These are phyloP conservation scores for Chionographis japonica DNA, from an alignment of 106 monocot species.

Conservation along the genomic window DNA sequence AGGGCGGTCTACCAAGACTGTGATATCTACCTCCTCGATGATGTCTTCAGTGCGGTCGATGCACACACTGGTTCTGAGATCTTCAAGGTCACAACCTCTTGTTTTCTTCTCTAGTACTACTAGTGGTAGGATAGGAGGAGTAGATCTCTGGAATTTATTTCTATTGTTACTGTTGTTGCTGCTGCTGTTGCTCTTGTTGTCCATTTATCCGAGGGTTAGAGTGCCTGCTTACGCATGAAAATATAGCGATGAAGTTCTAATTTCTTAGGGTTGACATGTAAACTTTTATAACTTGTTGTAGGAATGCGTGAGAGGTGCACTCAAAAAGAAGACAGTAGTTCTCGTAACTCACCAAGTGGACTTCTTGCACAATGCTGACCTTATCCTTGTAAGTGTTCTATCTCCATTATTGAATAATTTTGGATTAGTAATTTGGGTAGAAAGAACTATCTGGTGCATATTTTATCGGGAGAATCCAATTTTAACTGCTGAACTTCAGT, in stretches of 20 bases:
- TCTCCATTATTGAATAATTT: not conserved
- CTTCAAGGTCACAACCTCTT: constrained; percentile 54
- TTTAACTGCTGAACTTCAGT: constrained; percentile 17
- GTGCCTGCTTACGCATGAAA: not conserved
- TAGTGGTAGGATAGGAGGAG: too few relatives aligned
- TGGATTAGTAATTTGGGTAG: too few relatives aligned
- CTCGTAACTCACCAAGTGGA: constrained; percentile 97
- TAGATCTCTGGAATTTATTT: not conserved
- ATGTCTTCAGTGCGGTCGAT: constrained; percentile 96
- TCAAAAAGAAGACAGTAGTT: constrained; percentile 75
- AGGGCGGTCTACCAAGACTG: constrained; percentile 91
- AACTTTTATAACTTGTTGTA: constrained; percentile 6
- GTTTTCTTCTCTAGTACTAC: too few relatives aligned
- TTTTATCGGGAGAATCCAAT: not conserved
- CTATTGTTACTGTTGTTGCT: not conserved
- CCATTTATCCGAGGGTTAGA: not conserved
- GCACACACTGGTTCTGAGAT: constrained; percentile 94
- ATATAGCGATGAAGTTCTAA: too few relatives aligned
- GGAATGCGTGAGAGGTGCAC: constrained; percentile 82
- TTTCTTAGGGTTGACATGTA: not conserved
- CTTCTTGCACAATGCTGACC: constrained; percentile 86
- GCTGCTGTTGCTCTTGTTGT: too few relatives aligned
- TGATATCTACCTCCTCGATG: constrained; percentile 94
- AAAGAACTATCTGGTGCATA: too few relatives aligned
- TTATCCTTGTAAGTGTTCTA: constrained; percentile 46